Conservation (phyloP, 2,329 filamentous ascomycete genomes). For the Hymenotorrendiella dingleyae region DNA sequence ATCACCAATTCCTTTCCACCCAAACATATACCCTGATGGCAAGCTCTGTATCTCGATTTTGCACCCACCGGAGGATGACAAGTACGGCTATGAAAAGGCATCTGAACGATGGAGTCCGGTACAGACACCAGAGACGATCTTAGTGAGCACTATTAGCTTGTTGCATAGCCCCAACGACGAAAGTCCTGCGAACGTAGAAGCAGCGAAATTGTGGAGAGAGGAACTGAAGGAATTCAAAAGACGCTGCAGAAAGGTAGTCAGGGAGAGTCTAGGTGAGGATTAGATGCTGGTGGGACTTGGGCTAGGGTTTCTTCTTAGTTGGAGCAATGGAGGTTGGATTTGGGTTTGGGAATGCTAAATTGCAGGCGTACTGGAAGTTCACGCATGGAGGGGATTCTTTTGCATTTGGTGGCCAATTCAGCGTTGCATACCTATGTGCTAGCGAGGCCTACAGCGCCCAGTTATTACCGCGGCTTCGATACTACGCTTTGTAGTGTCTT, state of each 20-base stretch:
- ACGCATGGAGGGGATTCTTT: too few relatives aligned
- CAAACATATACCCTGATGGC: slow-evolving; percentile 85
- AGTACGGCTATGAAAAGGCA: slow-evolving; percentile 87
- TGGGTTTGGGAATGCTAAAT: too few relatives aligned
- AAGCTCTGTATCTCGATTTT: slow-evolving; percentile 95
- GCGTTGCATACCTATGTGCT: too few relatives aligned
- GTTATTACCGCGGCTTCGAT: too few relatives aligned
- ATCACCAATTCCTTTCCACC: slow-evolving; percentile 79
- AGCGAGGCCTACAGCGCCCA: too few relatives aligned
- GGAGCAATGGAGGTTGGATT: too few relatives aligned
- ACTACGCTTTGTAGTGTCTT: too few relatives aligned
- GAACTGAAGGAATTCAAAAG: slow-evolving; percentile 74
- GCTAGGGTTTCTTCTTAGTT: too few relatives aligned
- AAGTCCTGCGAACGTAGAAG: slow-evolving; percentile 91
- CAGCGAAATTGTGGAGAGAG: slow-evolving; percentile 80
- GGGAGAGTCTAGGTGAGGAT: slow-evolving; percentile 11
- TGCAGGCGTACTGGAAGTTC: too few relatives aligned
- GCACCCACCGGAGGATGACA: slow-evolving; percentile 89
- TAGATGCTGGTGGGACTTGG: not conserved
- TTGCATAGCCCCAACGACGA: slow-evolving; percentile 91
- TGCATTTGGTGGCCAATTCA: too few relatives aligned
- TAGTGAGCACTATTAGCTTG: slow-evolving; percentile 87
- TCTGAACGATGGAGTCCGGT: slow-evolving; percentile 92
- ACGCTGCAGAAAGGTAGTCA: slow-evolving; percentile 30
- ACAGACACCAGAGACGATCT: slow-evolving; percentile 89